Percentiles rank a stretch among this genome's conserved stretches.
These are phyloP conservation scores for Gaeumannomyces sp. DNA, from an alignment of 2,329 filamentous ascomycete species.

Conservation along the genomic window DNA sequence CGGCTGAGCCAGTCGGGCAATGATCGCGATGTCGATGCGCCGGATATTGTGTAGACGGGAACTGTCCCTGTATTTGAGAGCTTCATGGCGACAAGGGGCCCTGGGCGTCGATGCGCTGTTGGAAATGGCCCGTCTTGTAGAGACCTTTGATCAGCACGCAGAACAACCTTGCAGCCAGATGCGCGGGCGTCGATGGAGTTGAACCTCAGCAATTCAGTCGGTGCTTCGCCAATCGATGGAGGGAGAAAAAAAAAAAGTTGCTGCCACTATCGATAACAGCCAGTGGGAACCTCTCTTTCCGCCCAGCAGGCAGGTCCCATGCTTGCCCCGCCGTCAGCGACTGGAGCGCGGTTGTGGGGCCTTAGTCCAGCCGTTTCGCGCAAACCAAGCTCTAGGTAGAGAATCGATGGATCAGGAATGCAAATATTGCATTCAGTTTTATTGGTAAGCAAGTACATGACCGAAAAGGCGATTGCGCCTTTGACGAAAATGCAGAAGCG, in stretches of 20 bases:
- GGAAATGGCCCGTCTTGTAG: background rate
- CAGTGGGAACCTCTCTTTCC: background rate
- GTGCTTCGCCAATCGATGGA: background rate
- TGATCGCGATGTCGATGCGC: slow-evolving; percentile 77
- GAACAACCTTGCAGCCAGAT: background rate
- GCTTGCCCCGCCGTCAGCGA: too few relatives aligned
- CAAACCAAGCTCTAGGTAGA: too few relatives aligned
- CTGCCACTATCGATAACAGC: slow-evolving; percentile 9
- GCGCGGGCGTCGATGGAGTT: background rate
- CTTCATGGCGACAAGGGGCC: slow-evolving; percentile 15
- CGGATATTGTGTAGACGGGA: slow-evolving; percentile 75
- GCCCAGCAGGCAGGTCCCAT: too few relatives aligned
- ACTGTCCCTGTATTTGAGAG: slow-evolving; percentile 18
- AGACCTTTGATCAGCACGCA: background rate
- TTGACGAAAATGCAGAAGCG: too few relatives aligned
- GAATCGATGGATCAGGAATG: too few relatives aligned
- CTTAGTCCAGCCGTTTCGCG: too few relatives aligned
- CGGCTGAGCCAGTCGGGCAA: slow-evolving; percentile 94
- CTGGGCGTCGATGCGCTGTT: background rate
- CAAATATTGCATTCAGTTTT: too few relatives aligned
- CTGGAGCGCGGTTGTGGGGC: background rate
- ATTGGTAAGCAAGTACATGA: too few relatives aligned
- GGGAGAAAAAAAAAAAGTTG: slow-evolving; percentile 7
- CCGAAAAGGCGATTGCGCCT: too few relatives aligned
- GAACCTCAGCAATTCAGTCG: background rate